Base-by-base conservation (phyloP, 306 rosid species). In the Oxytropis ochrocephala region DNA sequence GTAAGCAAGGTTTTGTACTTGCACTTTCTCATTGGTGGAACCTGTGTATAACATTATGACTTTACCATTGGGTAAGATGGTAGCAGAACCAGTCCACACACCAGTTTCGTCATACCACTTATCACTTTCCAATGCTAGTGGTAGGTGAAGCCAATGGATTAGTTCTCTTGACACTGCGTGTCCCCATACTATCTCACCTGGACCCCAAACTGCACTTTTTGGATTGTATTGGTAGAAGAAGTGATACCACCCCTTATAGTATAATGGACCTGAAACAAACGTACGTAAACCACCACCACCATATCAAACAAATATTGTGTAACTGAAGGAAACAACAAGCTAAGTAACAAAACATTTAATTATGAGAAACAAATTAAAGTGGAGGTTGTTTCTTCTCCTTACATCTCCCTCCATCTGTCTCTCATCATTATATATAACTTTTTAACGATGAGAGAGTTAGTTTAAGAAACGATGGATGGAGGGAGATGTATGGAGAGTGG, bases 61-160 rank as follows among this genome's bases (percentile, higher is more conserved):
- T 68, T 74, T 67, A 42, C 71, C 95, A 61, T 86, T 75, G 0
- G 82, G 85, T 51, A 92, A 84, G 74, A 89, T 67, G 43, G 98
- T 89, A 65, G 98, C 96, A 12, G 98, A 92, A 12, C 98, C 98
- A 0, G 96, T 85, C 96, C 96, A 92, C 7, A 87, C 96, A 9
- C 98, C 98, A 13, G 75, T 81, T 24, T 44, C 12, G 76, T 92
- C 98, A 21, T 87, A 89, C 98, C 98, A 92, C 10, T 89, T 56
- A 43, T 92, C 98, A 0, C 86, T 81, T 0, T 79, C 76, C 92
- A 92, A 83, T 19, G 98, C 98, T 0, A 89, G 10, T 6, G 98
- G 98, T 19, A 92, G 92, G 75, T 92, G 92, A 39, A 84, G 85
- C 98, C 98, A 92, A 69, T 87, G 96, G 73, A 89, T 87, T 67